Percentiles rank a stretch among this genome's conserved stretches.
These are phyloP conservation scores for Hypoxylon cercidicola DNA, from an alignment of 495 filamentous ascomycete species.

Conservation along the genomic window DNA sequence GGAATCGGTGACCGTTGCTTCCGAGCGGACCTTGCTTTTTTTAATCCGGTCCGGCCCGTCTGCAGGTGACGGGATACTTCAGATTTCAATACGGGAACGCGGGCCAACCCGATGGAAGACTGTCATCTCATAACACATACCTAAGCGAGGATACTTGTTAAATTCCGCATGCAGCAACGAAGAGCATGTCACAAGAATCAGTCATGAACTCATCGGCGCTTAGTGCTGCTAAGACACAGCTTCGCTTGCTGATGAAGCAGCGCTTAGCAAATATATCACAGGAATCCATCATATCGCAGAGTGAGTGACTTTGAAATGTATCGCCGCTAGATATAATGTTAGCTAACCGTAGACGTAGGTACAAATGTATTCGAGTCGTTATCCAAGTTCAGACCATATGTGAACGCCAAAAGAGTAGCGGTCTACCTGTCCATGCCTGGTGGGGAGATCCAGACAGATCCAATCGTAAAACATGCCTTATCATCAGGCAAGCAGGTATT, in stretches of 20 bases:
- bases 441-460: conserved; percentile 82
- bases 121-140: conserved; percentile 27
- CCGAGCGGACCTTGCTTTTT: conserved; percentile 12
- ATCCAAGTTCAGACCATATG: conserved; percentile 66
- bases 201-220: conserved; percentile 57
- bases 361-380: conserved; percentile 65
- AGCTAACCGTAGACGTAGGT: conserved; percentile 57
- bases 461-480: conserved; percentile 84
- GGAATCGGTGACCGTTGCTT: conserved; percentile 32
- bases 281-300: conserved; percentile 71
- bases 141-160: conserved; percentile 7
- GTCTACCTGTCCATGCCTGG: conserved; percentile 93
- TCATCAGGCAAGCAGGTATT: conserved; percentile 82
- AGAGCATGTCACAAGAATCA: conserved; percentile 34
- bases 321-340: conserved; percentile 10
- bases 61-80: not conserved
- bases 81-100: conserved; percentile 12
- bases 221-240: conserved; percentile 75
- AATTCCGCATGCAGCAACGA: not conserved
- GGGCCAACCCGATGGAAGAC: conserved; percentile 20
- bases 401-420: conserved; percentile 75
- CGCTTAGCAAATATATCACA: conserved; percentile 66
- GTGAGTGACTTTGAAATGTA: conserved; percentile 56
- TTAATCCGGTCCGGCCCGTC: not conserved
- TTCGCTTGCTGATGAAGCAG: conserved; percentile 74